These are phyloP conservation scores for Orbilia javanica DNA, from an alignment of 2,329 filamentous ascomycete genomes.

Conservation along the genomic window DNA sequence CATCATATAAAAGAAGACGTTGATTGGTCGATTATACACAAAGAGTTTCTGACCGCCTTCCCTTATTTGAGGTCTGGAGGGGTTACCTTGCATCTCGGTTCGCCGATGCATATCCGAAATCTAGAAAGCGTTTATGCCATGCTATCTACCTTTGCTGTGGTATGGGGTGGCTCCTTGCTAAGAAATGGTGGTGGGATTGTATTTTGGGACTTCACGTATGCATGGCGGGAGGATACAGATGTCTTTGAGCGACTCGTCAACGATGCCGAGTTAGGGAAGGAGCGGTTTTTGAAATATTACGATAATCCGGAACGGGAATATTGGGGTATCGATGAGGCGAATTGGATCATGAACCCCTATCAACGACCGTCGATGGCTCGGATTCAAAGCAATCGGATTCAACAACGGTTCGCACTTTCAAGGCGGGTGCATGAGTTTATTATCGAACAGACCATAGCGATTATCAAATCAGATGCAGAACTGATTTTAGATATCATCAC, in stretches of 20 bases:
- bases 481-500: conserved; percentile 55
- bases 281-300: conserved; percentile 56
- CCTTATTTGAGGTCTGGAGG: conserved; percentile 46
- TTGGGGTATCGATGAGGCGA: conserved; percentile 54
- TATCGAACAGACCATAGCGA: conserved; percentile 52
- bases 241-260: conserved; percentile 49
- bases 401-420: conserved; percentile 53
- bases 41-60: conserved; percentile 51
- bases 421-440: conserved; percentile 56
- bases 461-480: conserved; percentile 54
- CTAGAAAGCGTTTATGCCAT: conserved; percentile 42
- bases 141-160: conserved; percentile 38
- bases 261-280: conserved; percentile 47
- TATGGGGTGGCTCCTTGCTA: conserved; percentile 51
- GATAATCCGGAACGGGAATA: conserved; percentile 57
- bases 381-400: conserved; percentile 45
- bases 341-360: conserved; percentile 57
- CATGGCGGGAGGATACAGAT: conserved; percentile 54
- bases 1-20: conserved; percentile 39
- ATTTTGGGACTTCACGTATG: conserved; percentile 56
- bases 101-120: conserved; percentile 50
- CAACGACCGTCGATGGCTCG: conserved; percentile 43
- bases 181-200: conserved; percentile 50
- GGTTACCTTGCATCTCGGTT: conserved; percentile 51
- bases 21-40: conserved; percentile 55